These are phyloP conservation scores for Chaetomiaceae sp. DNA, from an alignment of 2,329 filamentous ascomycete genomes.

Conservation along the genomic window DNA sequence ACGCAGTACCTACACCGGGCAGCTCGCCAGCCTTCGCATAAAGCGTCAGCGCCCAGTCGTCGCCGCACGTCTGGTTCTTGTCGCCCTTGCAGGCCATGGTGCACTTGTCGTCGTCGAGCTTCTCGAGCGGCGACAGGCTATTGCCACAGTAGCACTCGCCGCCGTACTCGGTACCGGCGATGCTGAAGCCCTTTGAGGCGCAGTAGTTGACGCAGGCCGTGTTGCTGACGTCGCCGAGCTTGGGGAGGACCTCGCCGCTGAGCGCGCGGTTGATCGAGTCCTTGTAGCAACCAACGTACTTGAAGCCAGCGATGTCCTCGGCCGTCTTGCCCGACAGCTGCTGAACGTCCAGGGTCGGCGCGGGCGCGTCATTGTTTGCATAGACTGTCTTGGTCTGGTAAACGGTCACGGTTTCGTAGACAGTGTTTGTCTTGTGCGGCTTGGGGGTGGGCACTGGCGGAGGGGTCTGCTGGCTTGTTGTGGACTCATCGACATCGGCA, in stretches of 20 bases:
- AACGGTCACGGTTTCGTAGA: slow-evolving; percentile 42
- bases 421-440: slow-evolving; percentile 11
- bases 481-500: background rate
- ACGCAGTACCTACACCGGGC: slow-evolving; percentile 21
- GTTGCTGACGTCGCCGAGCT: slow-evolving; percentile 41
- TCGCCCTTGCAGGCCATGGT: slow-evolving; percentile 48
- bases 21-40: slow-evolving; percentile 38
- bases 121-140: slow-evolving; percentile 35
- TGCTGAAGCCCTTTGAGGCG: slow-evolving; percentile 38
- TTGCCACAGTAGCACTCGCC: slow-evolving; percentile 48
- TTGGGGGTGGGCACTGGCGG: background rate
- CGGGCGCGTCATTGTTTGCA: slow-evolving; percentile 22
- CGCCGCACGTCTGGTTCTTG: slow-evolving; percentile 46
- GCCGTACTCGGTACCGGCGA: slow-evolving; percentile 48
- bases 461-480: background rate
- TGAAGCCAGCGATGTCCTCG: slow-evolving; percentile 32
- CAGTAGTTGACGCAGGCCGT: slow-evolving; percentile 46
- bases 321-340: slow-evolving; percentile 3
- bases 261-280: slow-evolving; percentile 37
- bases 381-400: slow-evolving; percentile 37
- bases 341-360: slow-evolving; percentile 20
- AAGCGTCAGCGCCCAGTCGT: slow-evolving; percentile 42
- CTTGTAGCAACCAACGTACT: slow-evolving; percentile 44
- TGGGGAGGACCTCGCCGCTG: slow-evolving; percentile 37
- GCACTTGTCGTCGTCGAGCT: slow-evolving; percentile 44